These are phyloP conservation scores for Penstemon barbatus DNA, from an alignment of 257 asterid genomes.

Conservation along the genomic window DNA sequence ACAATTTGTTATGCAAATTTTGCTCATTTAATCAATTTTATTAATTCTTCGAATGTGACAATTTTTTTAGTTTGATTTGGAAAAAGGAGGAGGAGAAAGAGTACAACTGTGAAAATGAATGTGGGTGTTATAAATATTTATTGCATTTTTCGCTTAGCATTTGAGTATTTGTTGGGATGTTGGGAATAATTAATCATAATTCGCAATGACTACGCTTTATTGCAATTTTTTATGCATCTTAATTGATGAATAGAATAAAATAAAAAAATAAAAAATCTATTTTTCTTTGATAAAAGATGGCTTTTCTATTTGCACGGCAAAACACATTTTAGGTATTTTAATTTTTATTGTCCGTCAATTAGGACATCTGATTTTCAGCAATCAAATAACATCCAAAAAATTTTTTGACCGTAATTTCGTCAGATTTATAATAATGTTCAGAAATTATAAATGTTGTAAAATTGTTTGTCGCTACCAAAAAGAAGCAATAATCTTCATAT, in stretches of 20 bases:
- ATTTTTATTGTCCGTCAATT: too few species aligned
- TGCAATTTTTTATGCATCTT: constrained; percentile 4
- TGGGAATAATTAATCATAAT: constrained; percentile 27
- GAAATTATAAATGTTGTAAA: too few species aligned
- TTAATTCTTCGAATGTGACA: neutral
- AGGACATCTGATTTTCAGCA: too few species aligned
- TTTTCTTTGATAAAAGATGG: constrained; percentile 4
- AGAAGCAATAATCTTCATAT: too few species aligned
- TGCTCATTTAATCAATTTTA: constrained; percentile 27
- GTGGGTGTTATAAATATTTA: constrained; percentile 24
- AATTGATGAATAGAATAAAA: too few species aligned
- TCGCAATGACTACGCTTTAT: constrained; percentile 20
- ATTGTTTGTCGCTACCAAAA: too few species aligned
- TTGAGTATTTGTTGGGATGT: constrained; percentile 1
- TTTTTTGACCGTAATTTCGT: too few species aligned
- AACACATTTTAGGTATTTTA: too few species aligned
- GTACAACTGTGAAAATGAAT: constrained; percentile 11
- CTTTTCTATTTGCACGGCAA: neutral
- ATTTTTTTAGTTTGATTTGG: neutral
- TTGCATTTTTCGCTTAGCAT: constrained; percentile 13
- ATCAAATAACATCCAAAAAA: too few species aligned
- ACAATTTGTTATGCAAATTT: constrained; percentile 57
- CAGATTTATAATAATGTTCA: too few species aligned
- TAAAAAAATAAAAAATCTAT: neutral
- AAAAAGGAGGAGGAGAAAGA: constrained; percentile 8